Evolutionary conservation across 2,329 filamentous ascomycete genomes (phyloP), one percentile per base, ranked within the genome.

Genomic region (Xylaria sp.): DNA sequence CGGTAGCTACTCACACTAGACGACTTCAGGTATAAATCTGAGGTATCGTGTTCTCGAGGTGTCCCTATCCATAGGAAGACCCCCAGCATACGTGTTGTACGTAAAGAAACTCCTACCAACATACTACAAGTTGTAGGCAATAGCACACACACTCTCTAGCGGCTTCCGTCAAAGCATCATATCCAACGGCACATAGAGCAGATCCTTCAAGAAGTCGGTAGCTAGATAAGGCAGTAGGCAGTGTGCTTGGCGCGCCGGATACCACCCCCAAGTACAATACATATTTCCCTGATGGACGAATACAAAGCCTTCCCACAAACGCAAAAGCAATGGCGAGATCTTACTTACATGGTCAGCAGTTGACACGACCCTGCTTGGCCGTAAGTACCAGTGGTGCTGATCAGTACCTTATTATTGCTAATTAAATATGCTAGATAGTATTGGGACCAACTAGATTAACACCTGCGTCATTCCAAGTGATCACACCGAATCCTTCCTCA

Each of bases 401-500:
- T 59, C 66, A 61, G 53, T 45, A 56, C 62, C 56, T 48, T 27
- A 24, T 19, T 50, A 14, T 48, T 36, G 32, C 42, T 36, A 19
- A 42, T 47, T 54, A 14, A 45, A 54, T 6, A 61, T 51, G 34
- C 34, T 60, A 56, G 48, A 53, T 39, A 56, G 51, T 19, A 68
- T 61, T 58, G 45, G 50, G 50, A 32, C 34, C 58, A 55, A 36
- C 50, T 53, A 27, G 53, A 53, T 47, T 19, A 47, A 36, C 48
- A 30, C 54, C 54, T 58, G 61, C 61, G 64, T 61, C 56, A 53
- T 51, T 36, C 24, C 58, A 50, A 50, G 21, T 24, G 14, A 61
- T 65, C 61, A 65, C 62, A 64, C 51, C 30, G 57, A 64, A 64
- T 65, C 47, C 53, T 62, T 59, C 30, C 66, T 36, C 34, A 34